These are phyloP conservation scores for Penstemon barbatus DNA, from an alignment of 257 asterid species.

Conservation along the genomic window DNA sequence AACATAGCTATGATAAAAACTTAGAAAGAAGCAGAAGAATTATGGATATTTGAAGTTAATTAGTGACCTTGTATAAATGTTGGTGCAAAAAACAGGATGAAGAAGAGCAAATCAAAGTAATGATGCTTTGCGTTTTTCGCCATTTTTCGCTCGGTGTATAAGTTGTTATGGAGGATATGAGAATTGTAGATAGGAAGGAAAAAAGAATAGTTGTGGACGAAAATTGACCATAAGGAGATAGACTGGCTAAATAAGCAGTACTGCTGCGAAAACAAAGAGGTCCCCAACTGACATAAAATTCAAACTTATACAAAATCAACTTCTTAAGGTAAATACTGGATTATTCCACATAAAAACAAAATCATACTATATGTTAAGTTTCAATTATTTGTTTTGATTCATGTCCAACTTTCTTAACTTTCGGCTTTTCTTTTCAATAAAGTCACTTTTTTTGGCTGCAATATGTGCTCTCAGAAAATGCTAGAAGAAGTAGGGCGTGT, in stretches of 20 bases:
- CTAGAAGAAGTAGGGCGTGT: background rate
- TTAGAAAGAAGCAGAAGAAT: too few species aligned
- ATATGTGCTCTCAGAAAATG: background rate
- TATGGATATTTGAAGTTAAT: background rate
- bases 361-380: slow-evolving; percentile 29
- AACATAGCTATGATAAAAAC: too few species aligned
- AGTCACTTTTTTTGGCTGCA: background rate
- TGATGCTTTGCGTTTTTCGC: slow-evolving; percentile 26
- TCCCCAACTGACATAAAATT: slow-evolving; percentile 66
- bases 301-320: slow-evolving; percentile 24
- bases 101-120: slow-evolving; percentile 36
- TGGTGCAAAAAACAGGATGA: slow-evolving; percentile 42
- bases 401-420: background rate
- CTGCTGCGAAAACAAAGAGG: slow-evolving; percentile 51
- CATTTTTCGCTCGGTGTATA: slow-evolving; percentile 33
- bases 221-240: slow-evolving; percentile 61
- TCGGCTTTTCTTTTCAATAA: background rate
- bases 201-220: slow-evolving; percentile 45
- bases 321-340: slow-evolving; percentile 25
- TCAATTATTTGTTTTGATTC: background rate
- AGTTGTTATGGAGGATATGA: slow-evolving; percentile 12
- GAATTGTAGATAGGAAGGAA: slow-evolving; percentile 31
- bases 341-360: slow-evolving; percentile 37
- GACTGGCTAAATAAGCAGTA: slow-evolving; percentile 46
- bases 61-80: slow-evolving; percentile 47